Evolutionary conservation across 805 yeast species (phyloP), one percentile per base, ranked within the genome.

Genomic region (Kregervanrija fluxuum): DNA sequence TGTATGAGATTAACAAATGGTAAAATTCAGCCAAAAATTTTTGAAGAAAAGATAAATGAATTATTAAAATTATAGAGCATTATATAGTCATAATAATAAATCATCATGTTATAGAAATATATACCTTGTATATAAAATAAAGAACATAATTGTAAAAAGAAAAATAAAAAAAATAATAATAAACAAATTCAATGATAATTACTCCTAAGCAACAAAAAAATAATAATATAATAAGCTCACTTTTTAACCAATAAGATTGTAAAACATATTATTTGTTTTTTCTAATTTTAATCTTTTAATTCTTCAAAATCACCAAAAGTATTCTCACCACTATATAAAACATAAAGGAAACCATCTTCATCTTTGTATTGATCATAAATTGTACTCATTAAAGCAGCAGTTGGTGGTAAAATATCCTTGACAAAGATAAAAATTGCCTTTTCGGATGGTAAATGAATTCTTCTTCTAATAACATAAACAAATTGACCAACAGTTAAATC

Each of bases 391-490:
- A 93, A 76, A 13, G 98, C 95, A 15, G 98, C 97, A 3, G 99
- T 93, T 39, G 98, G 98, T 10, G 99, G 99, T 55, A 93, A 75
- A 46, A 93, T 89, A 64, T 93, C 99, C 62, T 93, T 91, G 52
- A 93, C 96, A 65, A 93, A 93, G 54, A 93, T 89, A 67, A 93
- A 93, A 53, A 93, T 91, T 37, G 99, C 99, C 81, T 91, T 90
- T 66, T 93, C 99, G 30, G 96, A 85, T 40, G 96, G 96, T 51
- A 93, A 76, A 72, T 85, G 85, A 66, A 93, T 90, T 65, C 99
- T 83, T 70, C 91, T 90, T 68, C 99, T 82, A 56, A 93, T 88
- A 49, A 93, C 99, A 61, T 93, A 93, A 38, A 93, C 99, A 69
- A 93, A 91, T 67, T 93, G 99, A 37, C 99, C 99, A 48, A 93